Percentiles rank a stretch among this genome's conserved stretches.
phyloP scores from a whole-genome alignment of 2,329 filamentous ascomycete genomes.

The Pseudopithomyces chartarum region DNA sequence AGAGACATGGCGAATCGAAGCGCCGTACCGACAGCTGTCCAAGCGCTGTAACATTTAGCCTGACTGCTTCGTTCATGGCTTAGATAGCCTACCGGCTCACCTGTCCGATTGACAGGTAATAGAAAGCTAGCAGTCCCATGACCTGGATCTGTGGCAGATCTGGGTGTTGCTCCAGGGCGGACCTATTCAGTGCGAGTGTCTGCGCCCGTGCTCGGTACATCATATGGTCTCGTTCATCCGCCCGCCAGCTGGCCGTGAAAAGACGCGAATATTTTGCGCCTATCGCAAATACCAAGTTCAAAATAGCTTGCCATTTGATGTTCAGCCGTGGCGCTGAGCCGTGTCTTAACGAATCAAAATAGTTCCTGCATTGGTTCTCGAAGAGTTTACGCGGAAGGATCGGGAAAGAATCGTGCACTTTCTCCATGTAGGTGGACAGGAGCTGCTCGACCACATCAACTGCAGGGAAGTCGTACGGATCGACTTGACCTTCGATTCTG shows the following conservation, averaged over 20 bases:
- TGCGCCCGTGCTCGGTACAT: constrained; percentile 47
- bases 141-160: constrained; percentile 48
- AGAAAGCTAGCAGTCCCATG: constrained; percentile 46
- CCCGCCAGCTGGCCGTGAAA: constrained; percentile 28
- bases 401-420: constrained; percentile 46
- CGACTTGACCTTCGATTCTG: constrained; percentile 29
- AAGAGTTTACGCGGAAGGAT: constrained; percentile 43
- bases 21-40: constrained; percentile 43
- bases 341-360: constrained; percentile 27
- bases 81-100: constrained; percentile 44
- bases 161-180: constrained; percentile 37
- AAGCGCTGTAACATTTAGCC: constrained; percentile 38
- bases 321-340: constrained; percentile 24
- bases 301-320: constrained; percentile 45
- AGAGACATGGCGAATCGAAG: constrained; percentile 44
- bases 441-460: constrained; percentile 39
- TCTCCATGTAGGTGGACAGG: constrained; percentile 44
- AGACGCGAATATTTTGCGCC: constrained; percentile 45
- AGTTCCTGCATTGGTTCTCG: constrained; percentile 38
- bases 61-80: not conserved
- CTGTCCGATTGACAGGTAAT: constrained; percentile 47
- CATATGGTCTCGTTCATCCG: constrained; percentile 39
- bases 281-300: constrained; percentile 52
- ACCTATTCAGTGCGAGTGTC: constrained; percentile 36
- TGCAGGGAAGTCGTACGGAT: constrained; percentile 40